Evolutionary conservation across 2,329 filamentous ascomycete species (phyloP).

Genomic region (Plenodomus biglobosus): DNA sequence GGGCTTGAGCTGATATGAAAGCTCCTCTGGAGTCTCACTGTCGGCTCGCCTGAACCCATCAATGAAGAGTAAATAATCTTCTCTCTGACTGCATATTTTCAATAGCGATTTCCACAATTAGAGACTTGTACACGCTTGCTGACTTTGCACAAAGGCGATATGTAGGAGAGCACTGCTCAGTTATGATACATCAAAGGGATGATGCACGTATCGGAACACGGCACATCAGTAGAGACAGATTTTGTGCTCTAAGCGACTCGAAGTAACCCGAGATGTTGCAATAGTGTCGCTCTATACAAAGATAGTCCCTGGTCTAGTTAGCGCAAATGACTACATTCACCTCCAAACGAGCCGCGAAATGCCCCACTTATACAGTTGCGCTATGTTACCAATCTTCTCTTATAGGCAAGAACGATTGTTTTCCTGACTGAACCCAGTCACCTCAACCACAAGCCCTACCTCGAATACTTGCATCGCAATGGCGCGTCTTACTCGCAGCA

Average conservation of each 20-base stretch:
- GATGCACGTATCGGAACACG: too few species aligned
- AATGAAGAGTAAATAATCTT: conserved; percentile 41
- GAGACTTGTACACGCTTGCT: neutral
- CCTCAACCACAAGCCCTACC: neutral
- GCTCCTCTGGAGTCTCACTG: conserved; percentile 22
- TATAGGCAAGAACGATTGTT: too few species aligned
- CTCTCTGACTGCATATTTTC: conserved; percentile 36
- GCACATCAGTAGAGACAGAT: too few species aligned
- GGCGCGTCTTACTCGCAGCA: neutral
- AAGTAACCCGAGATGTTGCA: too few species aligned
- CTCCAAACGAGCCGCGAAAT: too few species aligned
- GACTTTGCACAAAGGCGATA: neutral
- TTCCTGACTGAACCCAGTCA: neutral
- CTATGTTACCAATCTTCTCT: too few species aligned
- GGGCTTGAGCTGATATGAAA: conserved; percentile 27
- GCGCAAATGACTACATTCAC: too few species aligned
- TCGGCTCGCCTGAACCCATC: conserved; percentile 26
- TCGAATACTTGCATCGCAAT: conserved; percentile 1
- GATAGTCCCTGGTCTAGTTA: too few species aligned
- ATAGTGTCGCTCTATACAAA: too few species aligned
- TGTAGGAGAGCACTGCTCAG: neutral
- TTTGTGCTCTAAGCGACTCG: too few species aligned
- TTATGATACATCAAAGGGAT: neutral
- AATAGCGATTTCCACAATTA: neutral
- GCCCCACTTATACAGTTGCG: too few species aligned